phyloP scores from a whole-genome alignment of 208 protist species.

The Acanthamoeba castellanii region DNA sequence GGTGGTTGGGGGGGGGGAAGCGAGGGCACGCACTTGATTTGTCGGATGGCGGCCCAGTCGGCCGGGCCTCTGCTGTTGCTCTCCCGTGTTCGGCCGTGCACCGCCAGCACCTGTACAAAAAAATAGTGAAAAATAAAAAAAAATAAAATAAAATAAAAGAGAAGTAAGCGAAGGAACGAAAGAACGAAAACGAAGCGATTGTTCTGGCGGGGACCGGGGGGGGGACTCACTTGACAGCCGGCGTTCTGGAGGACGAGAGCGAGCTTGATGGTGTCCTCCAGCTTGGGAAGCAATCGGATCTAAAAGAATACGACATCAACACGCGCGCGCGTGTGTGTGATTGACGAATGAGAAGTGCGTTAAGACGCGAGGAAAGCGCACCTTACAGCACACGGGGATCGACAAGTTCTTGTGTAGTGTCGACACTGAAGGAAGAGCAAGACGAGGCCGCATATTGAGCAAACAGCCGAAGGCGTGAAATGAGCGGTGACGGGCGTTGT shows the following conservation, averaged over 20 bases:
- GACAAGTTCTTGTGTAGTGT: constrained; percentile 81
- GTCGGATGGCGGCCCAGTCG: constrained; percentile 81
- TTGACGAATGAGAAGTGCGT: too few relatives aligned
- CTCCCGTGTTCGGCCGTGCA: constrained; percentile 84
- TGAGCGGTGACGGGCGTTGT: not conserved
- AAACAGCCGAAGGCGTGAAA: not conserved
- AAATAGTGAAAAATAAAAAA: not conserved
- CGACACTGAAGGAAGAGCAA: constrained; percentile 52
- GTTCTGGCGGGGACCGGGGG: not conserved
- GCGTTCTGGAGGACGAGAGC: constrained; percentile 79
- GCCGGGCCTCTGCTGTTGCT: constrained; percentile 79
- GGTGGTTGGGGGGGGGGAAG: too few relatives aligned
- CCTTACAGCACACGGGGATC: constrained; percentile 85
- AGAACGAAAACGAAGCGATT: too few relatives aligned
- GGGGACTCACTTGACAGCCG: constrained; percentile 1
- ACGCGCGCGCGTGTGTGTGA: too few relatives aligned
- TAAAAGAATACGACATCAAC: not conserved
- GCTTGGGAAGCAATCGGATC: constrained; percentile 78
- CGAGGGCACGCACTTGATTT: constrained; percentile 70
- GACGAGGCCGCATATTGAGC: not conserved
- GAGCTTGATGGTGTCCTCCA: constrained; percentile 78
- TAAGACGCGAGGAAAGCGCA: not conserved
- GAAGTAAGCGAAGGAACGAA: too few relatives aligned
- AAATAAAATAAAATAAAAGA: not conserved
- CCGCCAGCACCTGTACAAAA: constrained; percentile 72